phyloP scores from a whole-genome alignment of 2,329 filamentous ascomycete species.

The Colletotrichum sp. region DNA sequence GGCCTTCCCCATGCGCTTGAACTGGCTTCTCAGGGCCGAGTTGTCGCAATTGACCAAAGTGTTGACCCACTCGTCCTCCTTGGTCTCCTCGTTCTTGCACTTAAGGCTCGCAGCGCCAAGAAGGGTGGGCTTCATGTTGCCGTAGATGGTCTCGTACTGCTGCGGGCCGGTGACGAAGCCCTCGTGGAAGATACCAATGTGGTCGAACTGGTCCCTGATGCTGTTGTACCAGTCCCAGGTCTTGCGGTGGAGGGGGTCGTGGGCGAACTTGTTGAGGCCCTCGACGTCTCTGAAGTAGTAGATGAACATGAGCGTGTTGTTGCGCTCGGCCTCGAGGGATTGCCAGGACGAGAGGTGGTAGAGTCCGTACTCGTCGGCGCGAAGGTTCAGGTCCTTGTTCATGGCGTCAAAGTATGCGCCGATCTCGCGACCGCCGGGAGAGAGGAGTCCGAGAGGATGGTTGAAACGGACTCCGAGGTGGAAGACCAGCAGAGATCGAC shows the following conservation, averaged over 20 bases:
- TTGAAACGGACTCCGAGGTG: constrained; percentile 49
- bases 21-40: constrained; percentile 37
- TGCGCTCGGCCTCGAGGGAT: constrained; percentile 37
- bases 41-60: constrained; percentile 36
- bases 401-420: constrained; percentile 42
- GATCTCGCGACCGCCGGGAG: constrained; percentile 46
- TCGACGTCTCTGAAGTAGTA: constrained; percentile 57
- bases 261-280: constrained; percentile 56
- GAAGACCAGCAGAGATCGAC: constrained; percentile 43
- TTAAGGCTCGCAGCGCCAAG: constrained; percentile 34
- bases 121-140: constrained; percentile 44
- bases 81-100: constrained; percentile 24
- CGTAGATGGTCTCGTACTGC: constrained; percentile 57
- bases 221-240: constrained; percentile 53
- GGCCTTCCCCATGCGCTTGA: constrained; percentile 30
- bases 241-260: constrained; percentile 49
- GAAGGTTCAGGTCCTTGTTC: constrained; percentile 34
- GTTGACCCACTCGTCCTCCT: constrained; percentile 34
- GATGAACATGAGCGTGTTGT: constrained; percentile 44
- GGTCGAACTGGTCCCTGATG: constrained; percentile 36
- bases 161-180: constrained; percentile 49
- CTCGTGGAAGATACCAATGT: constrained; percentile 61
- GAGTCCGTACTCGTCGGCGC: constrained; percentile 50
- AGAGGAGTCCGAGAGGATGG: constrained; percentile 53
- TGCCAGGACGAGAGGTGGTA: constrained; percentile 48